Percentiles rank a stretch among this genome's conserved stretches.
phyloP scores from a whole-genome alignment of 75 land plant genomes.

The Cunninghamia lanceolata region DNA sequence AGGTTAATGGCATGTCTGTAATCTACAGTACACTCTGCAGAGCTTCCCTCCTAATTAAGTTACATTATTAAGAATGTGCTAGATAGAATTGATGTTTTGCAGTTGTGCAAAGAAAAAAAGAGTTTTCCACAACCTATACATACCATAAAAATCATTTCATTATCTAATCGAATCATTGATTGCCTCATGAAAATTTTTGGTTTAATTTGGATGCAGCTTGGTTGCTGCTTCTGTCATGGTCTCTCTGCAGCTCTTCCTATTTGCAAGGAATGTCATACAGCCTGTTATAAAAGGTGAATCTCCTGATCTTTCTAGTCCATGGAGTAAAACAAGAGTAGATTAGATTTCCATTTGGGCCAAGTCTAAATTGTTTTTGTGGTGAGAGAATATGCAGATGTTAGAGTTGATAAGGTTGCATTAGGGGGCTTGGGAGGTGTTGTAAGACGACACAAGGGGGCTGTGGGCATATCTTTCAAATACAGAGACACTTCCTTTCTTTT shows the following conservation, averaged over 20 bases:
- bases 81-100: neutral
- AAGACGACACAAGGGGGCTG: slow-evolving; percentile 76
- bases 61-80: neutral
- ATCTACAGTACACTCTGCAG: neutral
- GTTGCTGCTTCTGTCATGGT: slow-evolving; percentile 35
- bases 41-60: too few relatives aligned
- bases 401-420: slow-evolving; percentile 34
- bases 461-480: slow-evolving; percentile 53
- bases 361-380: neutral
- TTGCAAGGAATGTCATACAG: slow-evolving; percentile 19
- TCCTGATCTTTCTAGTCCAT: neutral
- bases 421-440: slow-evolving; percentile 36
- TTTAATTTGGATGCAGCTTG: slow-evolving; percentile 19
- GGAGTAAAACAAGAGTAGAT: neutral
- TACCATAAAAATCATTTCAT: neutral
- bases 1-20: neutral
- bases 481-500: slow-evolving; percentile 53
- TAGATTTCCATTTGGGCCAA: neutral
- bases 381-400: slow-evolving; percentile 23
- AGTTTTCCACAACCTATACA: too few relatives aligned
- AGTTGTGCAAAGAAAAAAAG: too few relatives aligned
- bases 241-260: slow-evolving; percentile 43
- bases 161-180: neutral
- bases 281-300: slow-evolving; percentile 27
- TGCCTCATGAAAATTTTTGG: neutral